Base-by-base conservation (phyloP, 148 eudicot genomes). In the Cornus kousa region DNA sequence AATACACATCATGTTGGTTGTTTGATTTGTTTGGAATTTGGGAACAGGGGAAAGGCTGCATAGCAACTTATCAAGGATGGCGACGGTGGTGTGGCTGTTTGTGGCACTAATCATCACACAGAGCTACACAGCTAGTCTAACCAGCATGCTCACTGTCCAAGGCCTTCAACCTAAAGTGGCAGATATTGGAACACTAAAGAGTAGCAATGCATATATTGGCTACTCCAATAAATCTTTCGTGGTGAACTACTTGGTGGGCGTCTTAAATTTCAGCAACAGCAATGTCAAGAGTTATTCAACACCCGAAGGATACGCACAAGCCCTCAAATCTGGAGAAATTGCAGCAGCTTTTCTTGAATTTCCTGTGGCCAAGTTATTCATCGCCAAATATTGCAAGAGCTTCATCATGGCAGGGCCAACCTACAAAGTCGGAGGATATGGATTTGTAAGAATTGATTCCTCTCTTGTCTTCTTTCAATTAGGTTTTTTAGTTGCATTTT, bases 301-400 rank as follows among this genome's bases (percentile, higher is more conserved):
- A 4, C 23, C 65, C 2, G 80, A 80, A 22, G 77, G 14, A 12
- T 76, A 16, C 14, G 86, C 82, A 16, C 50, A 39, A 16, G 82
- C 77, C 67, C 78, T 83, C 24, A 67, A 55, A 20, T 76, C 10
- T 64, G 78, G 80, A 20, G 77, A 76, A 68, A 73, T 80, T 24
- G 77, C 80, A 40, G 86, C 82, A 11, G 77, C 50, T 39, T 83
- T 83, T 72, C 78, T 83, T 12, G 82, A 72, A 72, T 73, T 33
- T 43, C 80, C 80, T 59, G 40, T 11, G 14, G 80, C 82, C 11
- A 83, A 83, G 73, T 71, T 83, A 3, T 79, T 83, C 67, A 74
- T 83, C 2, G 80, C 80, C 70, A 77, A 59, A 16, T 83, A 83
- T 60, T 83, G 86, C 83, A 83, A 73, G 65, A 83, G 86, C 78